These are phyloP conservation scores for Fusarium falciforme DNA, from an alignment of 2,329 filamentous ascomycete species.

Conservation along the genomic window DNA sequence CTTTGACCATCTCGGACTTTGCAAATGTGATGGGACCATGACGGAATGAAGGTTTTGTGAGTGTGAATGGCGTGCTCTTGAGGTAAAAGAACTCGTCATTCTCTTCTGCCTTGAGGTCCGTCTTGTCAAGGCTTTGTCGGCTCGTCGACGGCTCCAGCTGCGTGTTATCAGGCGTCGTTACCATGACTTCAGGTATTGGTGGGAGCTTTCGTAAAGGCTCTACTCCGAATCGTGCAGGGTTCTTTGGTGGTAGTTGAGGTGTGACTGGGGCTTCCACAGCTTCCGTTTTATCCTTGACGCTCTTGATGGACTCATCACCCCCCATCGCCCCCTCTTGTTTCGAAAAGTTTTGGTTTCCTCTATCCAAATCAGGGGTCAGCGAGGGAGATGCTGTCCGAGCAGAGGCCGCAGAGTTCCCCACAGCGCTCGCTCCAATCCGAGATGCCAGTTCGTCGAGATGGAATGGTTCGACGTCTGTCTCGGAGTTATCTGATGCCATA, in stretches of 20 bases:
- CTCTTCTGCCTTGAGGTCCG: conserved; percentile 43
- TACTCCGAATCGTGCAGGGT: conserved; percentile 28
- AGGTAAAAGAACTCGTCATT: conserved; percentile 61
- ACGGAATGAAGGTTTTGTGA: conserved; percentile 60
- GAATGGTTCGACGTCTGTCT: conserved; percentile 61
- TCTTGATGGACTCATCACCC: conserved; percentile 12
- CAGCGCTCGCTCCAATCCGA: conserved; percentile 53
- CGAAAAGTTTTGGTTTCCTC: conserved; percentile 42
- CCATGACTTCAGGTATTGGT: conserved; percentile 41
- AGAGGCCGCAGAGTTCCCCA: conserved; percentile 5
- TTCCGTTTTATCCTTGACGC: conserved; percentile 7
- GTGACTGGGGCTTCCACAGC: not conserved
- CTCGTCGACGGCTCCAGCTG: conserved; percentile 12
- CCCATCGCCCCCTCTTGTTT: conserved; percentile 1
- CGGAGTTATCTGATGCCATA: conserved; percentile 38
- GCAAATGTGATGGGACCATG: conserved; percentile 68
- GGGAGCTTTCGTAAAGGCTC: conserved; percentile 29
- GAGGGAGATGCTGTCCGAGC: conserved; percentile 17
- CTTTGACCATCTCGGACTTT: conserved; percentile 55
- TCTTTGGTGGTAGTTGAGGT: conserved; percentile 37
- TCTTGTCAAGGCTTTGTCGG: not conserved
- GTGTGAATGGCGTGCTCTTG: conserved; percentile 60
- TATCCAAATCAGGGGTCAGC: conserved; percentile 30
- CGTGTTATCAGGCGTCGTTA: conserved; percentile 23
- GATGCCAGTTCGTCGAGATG: conserved; percentile 60